These are phyloP conservation scores for Xerocomus potaroensis DNA, from an alignment of 768 basidiomycete genomes.

Conservation along the genomic window DNA sequence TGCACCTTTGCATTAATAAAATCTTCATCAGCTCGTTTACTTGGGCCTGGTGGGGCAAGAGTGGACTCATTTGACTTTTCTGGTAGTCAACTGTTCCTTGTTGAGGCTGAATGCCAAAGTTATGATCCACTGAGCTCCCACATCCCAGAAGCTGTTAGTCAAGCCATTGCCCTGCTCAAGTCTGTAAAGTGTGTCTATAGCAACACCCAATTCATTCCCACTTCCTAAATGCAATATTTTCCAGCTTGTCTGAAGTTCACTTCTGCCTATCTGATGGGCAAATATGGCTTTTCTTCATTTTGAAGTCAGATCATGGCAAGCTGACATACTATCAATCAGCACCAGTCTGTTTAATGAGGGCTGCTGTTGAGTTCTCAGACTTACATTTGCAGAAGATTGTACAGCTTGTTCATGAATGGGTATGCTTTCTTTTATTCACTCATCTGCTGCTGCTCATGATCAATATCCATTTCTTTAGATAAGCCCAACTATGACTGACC, in stretches of 20 bases:
- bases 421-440: not conserved
- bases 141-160: not conserved
- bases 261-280: not conserved
- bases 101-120: not conserved
- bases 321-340: not conserved
- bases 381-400: not conserved
- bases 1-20: not conserved
- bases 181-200: not conserved
- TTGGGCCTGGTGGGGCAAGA: not conserved
- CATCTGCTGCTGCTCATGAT: not conserved
- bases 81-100: not conserved
- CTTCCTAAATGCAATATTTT: not conserved
- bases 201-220: no score
- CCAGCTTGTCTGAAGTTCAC: not conserved
- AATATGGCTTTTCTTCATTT: not conserved
- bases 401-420: not conserved
- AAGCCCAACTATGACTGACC: not conserved
- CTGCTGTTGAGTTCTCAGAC: not conserved
- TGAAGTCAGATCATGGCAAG: not conserved
- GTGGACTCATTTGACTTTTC: not conserved
- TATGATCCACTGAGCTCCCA: not conserved
- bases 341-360: not conserved
- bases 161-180: not conserved
- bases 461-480: not conserved
- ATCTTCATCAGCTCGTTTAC: not conserved